Evolutionary conservation across 257 asterid species (phyloP).

Genomic region (Solanum habrochaites): DNA sequence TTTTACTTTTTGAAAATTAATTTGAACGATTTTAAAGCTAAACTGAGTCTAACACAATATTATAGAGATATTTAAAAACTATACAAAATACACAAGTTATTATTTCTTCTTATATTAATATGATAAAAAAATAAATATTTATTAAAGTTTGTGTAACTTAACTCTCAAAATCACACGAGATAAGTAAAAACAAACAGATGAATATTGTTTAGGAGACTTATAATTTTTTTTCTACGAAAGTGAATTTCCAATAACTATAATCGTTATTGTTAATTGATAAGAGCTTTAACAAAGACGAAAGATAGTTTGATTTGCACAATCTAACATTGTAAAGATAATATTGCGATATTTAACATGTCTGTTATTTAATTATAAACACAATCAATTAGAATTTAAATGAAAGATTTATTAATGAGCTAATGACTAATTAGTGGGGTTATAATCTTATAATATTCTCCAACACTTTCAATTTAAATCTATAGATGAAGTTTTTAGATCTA

Average conservation of each 20-base stretch:
- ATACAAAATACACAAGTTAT: too few relatives aligned
- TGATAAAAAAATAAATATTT: too few relatives aligned
- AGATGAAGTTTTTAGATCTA: background rate
- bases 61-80: too few relatives aligned
- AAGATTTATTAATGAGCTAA: background rate
- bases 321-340: background rate
- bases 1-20: rapidly evolving
- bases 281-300: too few relatives aligned
- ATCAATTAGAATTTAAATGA: background rate
- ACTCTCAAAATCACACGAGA: rapidly evolving
- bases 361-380: background rate
- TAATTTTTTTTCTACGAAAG: background rate
- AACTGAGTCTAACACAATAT: too few relatives aligned
- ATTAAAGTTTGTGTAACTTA: too few relatives aligned
- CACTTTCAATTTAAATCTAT: background rate
- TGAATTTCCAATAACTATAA: background rate
- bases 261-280: background rate
- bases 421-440: background rate
- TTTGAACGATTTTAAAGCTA: rapidly evolving
- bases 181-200: rapidly evolving
- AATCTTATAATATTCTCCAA: background rate
- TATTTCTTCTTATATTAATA: background rate
- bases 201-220: too few relatives aligned
- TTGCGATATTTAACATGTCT: rapidly evolving
- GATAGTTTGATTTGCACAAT: rapidly evolving